Evolutionary conservation across 129 eudicot genomes (phyloP).

Genomic region (Artemisia argyi): DNA sequence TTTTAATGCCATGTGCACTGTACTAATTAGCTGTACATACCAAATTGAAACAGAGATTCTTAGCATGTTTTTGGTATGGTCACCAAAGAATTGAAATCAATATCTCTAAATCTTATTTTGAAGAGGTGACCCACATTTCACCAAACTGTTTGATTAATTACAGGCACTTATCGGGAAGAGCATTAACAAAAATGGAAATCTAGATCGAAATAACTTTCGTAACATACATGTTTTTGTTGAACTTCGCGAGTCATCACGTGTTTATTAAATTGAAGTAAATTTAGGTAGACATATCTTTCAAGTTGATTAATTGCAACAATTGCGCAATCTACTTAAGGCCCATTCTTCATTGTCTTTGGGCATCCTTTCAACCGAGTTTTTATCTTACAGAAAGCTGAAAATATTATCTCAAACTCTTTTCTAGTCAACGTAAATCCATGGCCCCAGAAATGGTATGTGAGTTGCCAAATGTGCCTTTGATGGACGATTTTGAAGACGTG

Average conservation of each 20-base stretch:
- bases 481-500: slow-evolving; percentile 27
- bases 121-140: neutral
- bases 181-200: slow-evolving; percentile 22
- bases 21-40: slow-evolving; percentile 9
- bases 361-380: slow-evolving; percentile 23
- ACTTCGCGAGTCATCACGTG: slow-evolving; percentile 18
- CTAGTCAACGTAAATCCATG: slow-evolving; percentile 19
- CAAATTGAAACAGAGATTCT: slow-evolving; percentile 19
- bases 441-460: slow-evolving; percentile 20
- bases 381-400: slow-evolving; percentile 8
- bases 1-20: slow-evolving; percentile 18
- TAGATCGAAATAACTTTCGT: slow-evolving; percentile 16
- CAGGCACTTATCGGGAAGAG: slow-evolving; percentile 13
- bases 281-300: slow-evolving; percentile 35
- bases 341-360: slow-evolving; percentile 20
- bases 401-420: neutral
- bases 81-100: slow-evolving; percentile 15
- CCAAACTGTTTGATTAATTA: slow-evolving; percentile 16
- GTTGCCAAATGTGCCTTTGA: slow-evolving; percentile 15
- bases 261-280: neutral
- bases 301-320: neutral
- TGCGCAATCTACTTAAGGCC: slow-evolving; percentile 30
- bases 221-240: slow-evolving; percentile 22
- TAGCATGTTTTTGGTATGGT: slow-evolving; percentile 25
- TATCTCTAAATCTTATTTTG: neutral